Base-by-base conservation (phyloP, 805 yeast genomes). In the Metschnikowia peoriensis region DNA sequence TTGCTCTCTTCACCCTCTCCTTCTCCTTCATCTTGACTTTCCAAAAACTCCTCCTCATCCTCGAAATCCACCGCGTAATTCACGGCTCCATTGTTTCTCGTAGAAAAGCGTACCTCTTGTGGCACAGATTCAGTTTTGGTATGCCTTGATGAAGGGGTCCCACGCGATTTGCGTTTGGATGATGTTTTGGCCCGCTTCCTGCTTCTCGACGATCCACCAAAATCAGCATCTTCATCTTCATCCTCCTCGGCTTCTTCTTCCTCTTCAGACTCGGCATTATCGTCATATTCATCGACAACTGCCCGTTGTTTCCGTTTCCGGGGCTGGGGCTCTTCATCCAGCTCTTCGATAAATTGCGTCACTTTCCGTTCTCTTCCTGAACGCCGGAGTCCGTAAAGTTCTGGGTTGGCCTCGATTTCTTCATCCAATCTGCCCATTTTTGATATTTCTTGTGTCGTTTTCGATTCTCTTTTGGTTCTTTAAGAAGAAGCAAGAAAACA, bases 321-420 rank as follows among this genome's bases (percentile, higher is more conserved):
- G 46, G 53, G 59, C 51, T 35, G 52, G 15, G 49, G 61, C 27
- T 64, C 66, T n/a, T 69, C 76, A 49, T 66, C 76, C 50, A 68
- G 70, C 11, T 65, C 69, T 35, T 74, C 77, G 32, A 67, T 67
- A 1, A 72, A 59, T 15, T 69, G 51, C 7, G 69, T 63, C 11
- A 57, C 69, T 16, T 73, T 72, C 54, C 84, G 75, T 9, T 86
- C 82, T 61, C 94, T 75, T 41, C 84, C 83, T 5, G 92, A 85
- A 59, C 96, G 78, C 69, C 96, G 81, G 50, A 88, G 74, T 1
- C 96, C 96, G 61, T 88, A 88, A n/a, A 88, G 74, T 64, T 87
- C 96, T 1, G 96, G 96, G 65, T 88, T 84, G 47, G 60, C 60
- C 46, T 59, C 62, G 46, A 59, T 49, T 43, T 59, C 62, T 37